Evolutionary conservation across 2,329 filamentous ascomycete species (phyloP), one percentile per base, ranked within the genome.

Genomic region (Aspergillus intermedius): DNA sequence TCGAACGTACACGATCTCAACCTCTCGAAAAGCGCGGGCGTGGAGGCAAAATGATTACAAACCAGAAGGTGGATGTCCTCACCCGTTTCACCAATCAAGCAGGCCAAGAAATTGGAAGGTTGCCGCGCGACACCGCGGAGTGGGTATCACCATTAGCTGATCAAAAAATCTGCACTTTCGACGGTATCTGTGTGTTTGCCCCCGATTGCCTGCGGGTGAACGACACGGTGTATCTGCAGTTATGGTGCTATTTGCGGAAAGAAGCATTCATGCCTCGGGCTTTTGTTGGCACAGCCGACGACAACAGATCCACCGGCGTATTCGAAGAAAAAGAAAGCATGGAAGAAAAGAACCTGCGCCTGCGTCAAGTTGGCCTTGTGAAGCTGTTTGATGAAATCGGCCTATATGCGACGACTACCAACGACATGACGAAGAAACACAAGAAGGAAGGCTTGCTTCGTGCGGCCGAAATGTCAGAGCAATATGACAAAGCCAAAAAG

Each of bases 91-190:
- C 87, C 0, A 94, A 89, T 60, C 68, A 76, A 8, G 78, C 73
- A 45, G 91, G 91, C 0, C 82, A 84, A 47, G 93, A 98, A 65
- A 79, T 98, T 43, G 93, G 93, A 3, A 80, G 93, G 51, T 69
- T 98, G 34, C 84, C 90, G 23, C 91, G 91, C 59, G 91, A 97
- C 30, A 84, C 83, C 4, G 90, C 93, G 3, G 82, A 83, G 51
- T 98, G 93, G 91, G 87, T 97, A 5, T 95, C 93, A 3, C 85
- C 90, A 0, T 71, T 98, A 57, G 82, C 97, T 45, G 93, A 98
- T 61, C 90, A 97, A 65, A 85, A 86, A 28, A 79, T 96, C 3
- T 96, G 91, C 73, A 80, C 74, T 19, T 95, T 98, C 53, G 87
- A 95, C 57, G 93, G 87, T 5, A 82, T 80, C 10, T 95, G 90